phyloP scores from a whole-genome alignment of 805 yeast genomes.

The Yarrowia alimentaria region DNA sequence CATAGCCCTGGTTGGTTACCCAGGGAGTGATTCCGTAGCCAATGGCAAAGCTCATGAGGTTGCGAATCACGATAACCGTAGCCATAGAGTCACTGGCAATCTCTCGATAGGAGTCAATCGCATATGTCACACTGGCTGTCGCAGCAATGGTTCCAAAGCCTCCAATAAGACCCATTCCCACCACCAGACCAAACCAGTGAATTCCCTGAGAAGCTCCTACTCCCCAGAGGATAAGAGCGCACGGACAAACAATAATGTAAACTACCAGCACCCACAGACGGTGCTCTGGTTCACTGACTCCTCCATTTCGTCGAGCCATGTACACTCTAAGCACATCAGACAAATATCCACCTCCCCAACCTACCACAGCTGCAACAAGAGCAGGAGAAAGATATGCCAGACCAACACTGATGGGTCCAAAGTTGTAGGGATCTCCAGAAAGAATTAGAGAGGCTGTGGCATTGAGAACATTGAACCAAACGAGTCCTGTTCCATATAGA shows the following conservation, averaged over 20 bases:
- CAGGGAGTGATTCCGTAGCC: slow-evolving; percentile 54
- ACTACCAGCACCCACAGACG: slow-evolving; percentile 48
- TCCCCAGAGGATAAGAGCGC: slow-evolving; percentile 52
- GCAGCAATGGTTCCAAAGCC: slow-evolving; percentile 47
- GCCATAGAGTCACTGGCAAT: slow-evolving; percentile 48
- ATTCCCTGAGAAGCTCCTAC: slow-evolving; percentile 50
- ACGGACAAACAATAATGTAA: slow-evolving; percentile 47
- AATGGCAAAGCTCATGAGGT: slow-evolving; percentile 49
- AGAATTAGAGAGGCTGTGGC: slow-evolving; percentile 19
- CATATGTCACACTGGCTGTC: slow-evolving; percentile 47
- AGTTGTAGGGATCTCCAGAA: slow-evolving; percentile 7
- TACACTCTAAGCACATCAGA: slow-evolving; percentile 2
- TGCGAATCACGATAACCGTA: slow-evolving; percentile 49
- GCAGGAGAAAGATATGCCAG: slow-evolving; percentile 8
- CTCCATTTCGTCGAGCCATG: slow-evolving; percentile 39
- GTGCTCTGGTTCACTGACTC: slow-evolving; percentile 51
- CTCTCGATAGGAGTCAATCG: slow-evolving; percentile 48
- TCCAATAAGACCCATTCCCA: slow-evolving; percentile 49
- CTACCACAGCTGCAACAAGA: neutral
- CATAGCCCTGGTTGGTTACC: slow-evolving; percentile 47
- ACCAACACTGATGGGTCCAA: slow-evolving; percentile 9
- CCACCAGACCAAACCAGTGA: slow-evolving; percentile 50
- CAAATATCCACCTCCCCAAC: slow-evolving; percentile 11
- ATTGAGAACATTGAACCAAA: slow-evolving; percentile 26
- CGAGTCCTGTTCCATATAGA: slow-evolving; percentile 9